A percentile compares a stretch with the other conserved stretches of the same genome.
These are phyloP conservation scores for Dendrobium officinale DNA, from an alignment of 106 monocot species.

Conservation along the genomic window DNA sequence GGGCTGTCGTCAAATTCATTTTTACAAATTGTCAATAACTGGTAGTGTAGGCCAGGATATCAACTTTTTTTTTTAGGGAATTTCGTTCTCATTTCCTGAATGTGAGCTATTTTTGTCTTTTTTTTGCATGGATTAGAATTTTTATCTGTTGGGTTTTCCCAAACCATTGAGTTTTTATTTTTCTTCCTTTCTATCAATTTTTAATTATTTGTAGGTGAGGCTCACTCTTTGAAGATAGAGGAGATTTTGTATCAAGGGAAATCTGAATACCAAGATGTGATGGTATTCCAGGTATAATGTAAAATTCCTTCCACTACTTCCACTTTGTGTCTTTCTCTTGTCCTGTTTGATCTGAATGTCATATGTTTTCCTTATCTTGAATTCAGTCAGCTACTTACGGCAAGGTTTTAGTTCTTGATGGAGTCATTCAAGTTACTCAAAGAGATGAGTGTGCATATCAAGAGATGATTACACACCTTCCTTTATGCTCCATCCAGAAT, in stretches of 20 bases:
- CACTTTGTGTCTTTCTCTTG: neutral
- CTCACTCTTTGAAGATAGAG: slow-evolving; percentile 52
- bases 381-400: slow-evolving; percentile 50
- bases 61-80: neutral
- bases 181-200: neutral
- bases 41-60: neutral
- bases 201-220: slow-evolving; percentile 30
- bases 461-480: slow-evolving; percentile 60
- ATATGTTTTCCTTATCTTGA: neutral
- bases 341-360: neutral
- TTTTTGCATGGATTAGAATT: neutral
- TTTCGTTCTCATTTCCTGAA: neutral
- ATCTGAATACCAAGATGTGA: slow-evolving; percentile 45
- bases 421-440: slow-evolving; percentile 54
- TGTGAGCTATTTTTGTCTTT: neutral
- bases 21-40: neutral
- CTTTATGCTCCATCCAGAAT: slow-evolving; percentile 44
- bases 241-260: slow-evolving; percentile 42
- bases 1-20: neutral
- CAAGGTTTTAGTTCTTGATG: slow-evolving; percentile 54
- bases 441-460: slow-evolving; percentile 70
- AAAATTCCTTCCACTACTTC: neutral
- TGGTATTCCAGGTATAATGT: slow-evolving; percentile 42
- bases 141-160: neutral
- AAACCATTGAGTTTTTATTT: neutral